Base-by-base conservation (phyloP, 768 basidiomycete species). In the Plicaturopsis crispa region DNA sequence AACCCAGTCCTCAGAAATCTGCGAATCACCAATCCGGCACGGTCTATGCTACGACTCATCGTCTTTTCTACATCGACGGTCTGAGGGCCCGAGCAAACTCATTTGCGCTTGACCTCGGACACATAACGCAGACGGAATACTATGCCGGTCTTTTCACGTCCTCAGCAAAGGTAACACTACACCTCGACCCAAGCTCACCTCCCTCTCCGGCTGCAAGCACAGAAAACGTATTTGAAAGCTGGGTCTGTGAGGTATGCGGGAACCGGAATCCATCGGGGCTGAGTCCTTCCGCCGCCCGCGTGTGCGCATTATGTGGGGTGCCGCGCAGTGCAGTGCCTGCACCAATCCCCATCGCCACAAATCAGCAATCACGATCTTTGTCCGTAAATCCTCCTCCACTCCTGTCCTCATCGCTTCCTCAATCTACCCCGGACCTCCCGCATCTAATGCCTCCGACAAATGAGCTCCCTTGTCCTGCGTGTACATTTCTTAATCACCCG, bases 131-230 rank as follows among this genome's bases (percentile, higher is more conserved):
- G 50, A 94, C 92, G 1, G 89, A 96, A 38, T 73, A 84, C 57
- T 97, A 94, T 54, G 80, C 81, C 3, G 91, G 94, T 2, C 75
- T 97, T 36, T 84, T 97, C 68, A 84, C 75, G 38, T 91, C 87
- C 3, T 89, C 85, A 0, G 51, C 94, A 2, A 99, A 99, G 60
- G 71, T 94, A 40, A 93, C 94, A 1, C 62, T 93, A 4, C 66
- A 79, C 51, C 68, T 90, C 21, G 62, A 72, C 47, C 40, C 57
- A 36, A 34, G 42, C 32, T 44, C 36, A 36, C 48, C 44, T 43
- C 44, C 48, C 46, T 42, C 41, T 50, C 48, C 47, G 40, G 54
- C 40, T 44, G 38, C 23, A 47, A 57, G 46, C 49, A 55, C 48
- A 43, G 55, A 56, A 50, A 51, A 57, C n/a, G 53, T 46, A 2